Evolutionary conservation across 2,329 filamentous ascomycete genomes (phyloP), one percentile per base, ranked within the genome.

Genomic region (Knoxdaviesia proteae): DNA sequence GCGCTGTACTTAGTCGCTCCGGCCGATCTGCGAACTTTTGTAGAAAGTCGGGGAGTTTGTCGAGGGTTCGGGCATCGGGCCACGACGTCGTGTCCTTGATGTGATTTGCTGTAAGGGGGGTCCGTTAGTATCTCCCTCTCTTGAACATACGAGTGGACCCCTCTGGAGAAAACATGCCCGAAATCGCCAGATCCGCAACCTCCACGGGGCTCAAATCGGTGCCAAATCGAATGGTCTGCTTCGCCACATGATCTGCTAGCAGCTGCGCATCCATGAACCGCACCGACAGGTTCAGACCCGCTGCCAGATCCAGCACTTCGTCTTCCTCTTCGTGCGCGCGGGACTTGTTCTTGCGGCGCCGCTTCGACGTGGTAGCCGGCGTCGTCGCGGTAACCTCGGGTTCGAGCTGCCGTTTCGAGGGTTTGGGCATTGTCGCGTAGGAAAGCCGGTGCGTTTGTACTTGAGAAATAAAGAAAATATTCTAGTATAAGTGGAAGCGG

Each of bases 51-150:
- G 84, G 71, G 10, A 46, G 41, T 33, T 41, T 46, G 33, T 44
- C 43, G 10, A 72, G 63, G 5, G 64, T 75, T 53, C 87, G 71
- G 20, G 69, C 56, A 47, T 77, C 67, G 33, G 73, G 62, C 66
- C 79, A 94, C 31, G 71, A 72, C 1, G 80, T 86, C 3, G 84
- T 88, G 58, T 96, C 84, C 46, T 71, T 64, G 53, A 96, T 84
- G 4, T 75, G 73, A 47, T 68, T 75, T 48, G 78, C 84, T 87
- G 35, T 47, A 1, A 43, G 42, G 6, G 30, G 32, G 4, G 0
- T 4, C 10, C 20, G 38, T 10, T 34, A 31, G 39, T 42, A 33
- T n/a, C 5, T n/a, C 6, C 36, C 7, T 31, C 40, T 33, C 20
- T 32, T 8, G 5, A 9, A n/a, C 6, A 5, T 29, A 31, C 31